Evolutionary conservation across 1,139 yeast genomes (phyloP).

Genomic region (Kodamaea derodonti): DNA sequence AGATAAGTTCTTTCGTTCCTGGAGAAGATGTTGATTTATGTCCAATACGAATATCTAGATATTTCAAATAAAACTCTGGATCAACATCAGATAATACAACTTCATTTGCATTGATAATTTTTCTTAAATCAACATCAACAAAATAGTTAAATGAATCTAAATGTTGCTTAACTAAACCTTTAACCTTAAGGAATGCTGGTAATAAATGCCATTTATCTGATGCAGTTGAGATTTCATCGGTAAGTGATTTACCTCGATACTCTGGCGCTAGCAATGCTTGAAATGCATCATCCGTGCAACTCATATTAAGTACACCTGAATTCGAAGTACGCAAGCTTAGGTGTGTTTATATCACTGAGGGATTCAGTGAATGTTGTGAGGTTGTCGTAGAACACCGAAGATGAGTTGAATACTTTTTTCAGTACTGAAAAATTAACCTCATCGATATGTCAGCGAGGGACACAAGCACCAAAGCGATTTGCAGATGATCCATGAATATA

Average conservation of each 20-base stretch:
- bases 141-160: constrained; percentile 94
- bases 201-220: constrained; percentile 93
- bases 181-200: constrained; percentile 93
- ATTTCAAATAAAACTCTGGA: constrained; percentile 91
- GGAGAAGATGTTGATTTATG: constrained; percentile 53
- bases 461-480: too few relatives aligned
- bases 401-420: too few relatives aligned
- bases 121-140: constrained; percentile 88
- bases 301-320: too few relatives aligned
- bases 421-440: too few relatives aligned
- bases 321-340: too few relatives aligned
- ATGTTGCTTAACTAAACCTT: constrained; percentile 96
- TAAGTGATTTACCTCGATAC: constrained; percentile 78
- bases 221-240: constrained; percentile 88
- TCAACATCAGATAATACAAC: constrained; percentile 89
- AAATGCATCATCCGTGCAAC: constrained; percentile 56
- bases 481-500: too few relatives aligned
- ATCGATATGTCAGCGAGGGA: too few relatives aligned
- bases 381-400: too few relatives aligned
- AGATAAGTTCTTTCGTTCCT: constrained; percentile 55
- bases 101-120: constrained; percentile 89
- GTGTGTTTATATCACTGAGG: too few relatives aligned
- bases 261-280: constrained; percentile 74
- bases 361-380: too few relatives aligned
- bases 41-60: constrained; percentile 88